Conservation (phyloP, 1,284 basidiomycete species). For the Taiwanofungus camphoratus region DNA sequence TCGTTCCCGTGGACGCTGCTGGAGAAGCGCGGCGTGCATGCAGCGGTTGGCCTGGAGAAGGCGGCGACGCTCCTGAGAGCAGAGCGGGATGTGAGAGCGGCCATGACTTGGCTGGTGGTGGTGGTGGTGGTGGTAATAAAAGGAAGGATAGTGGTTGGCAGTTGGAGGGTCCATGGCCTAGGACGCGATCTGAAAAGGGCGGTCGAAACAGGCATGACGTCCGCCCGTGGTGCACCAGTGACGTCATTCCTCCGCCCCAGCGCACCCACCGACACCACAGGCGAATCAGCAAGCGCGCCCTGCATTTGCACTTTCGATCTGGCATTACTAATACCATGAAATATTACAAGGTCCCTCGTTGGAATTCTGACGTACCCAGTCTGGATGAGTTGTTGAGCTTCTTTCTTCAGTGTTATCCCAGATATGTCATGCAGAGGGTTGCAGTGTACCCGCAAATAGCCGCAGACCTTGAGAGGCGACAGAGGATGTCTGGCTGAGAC, state of each 20-base stretch:
- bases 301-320: too few relatives aligned
- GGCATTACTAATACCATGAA: background rate
- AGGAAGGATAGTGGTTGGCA: background rate
- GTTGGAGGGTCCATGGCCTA: background rate
- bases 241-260: background rate
- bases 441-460: too few relatives aligned
- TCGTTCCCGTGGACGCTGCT: conserved; percentile 1
- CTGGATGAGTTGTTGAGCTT: too few relatives aligned
- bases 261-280: background rate
- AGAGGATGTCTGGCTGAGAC: too few relatives aligned
- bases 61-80: conserved; percentile 2
- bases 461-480: too few relatives aligned
- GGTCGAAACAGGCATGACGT: background rate
- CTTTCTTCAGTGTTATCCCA: too few relatives aligned
- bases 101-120: background rate
- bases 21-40: conserved; percentile 4
- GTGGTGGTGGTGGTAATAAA: background rate
- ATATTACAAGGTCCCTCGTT: background rate
- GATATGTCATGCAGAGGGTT: too few relatives aligned
- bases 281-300: too few relatives aligned
- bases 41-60: background rate
- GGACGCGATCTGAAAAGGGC: background rate
- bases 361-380: too few relatives aligned
- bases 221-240: background rate
- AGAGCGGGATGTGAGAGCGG: background rate